Evolutionary conservation across 2,329 filamentous ascomycete species (phyloP), one percentile per base, ranked within the genome.

Genomic region (Lachnellula arida): DNA sequence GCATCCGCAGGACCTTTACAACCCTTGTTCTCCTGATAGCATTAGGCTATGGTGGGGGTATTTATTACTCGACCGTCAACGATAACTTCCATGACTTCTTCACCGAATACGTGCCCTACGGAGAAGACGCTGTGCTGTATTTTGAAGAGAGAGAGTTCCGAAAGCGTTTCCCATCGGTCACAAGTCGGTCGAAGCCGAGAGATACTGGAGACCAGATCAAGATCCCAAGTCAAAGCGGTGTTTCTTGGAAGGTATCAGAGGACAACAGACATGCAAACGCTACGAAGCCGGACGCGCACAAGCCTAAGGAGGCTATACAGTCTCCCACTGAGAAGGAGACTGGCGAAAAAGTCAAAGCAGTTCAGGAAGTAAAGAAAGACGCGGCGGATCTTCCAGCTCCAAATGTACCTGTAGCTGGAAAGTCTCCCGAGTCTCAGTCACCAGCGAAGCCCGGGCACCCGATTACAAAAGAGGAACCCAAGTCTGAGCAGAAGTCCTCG

Each of bases 51-150:
- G 89, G 82, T 54, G 91, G 91, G 62, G 91, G 93, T 64, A 86
- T 97, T 54, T 96, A 89, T 79, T 94, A 96, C 74, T 93, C 94
- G 54, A 85, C 96, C 62, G 81, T 94, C 73, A 96, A 88, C 70
- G 94, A 99, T 78, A 96, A 91, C 75, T 99, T 97, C 81, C 93
- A 99, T 75, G 94, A 99, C 74, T 94, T 97, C 78, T 99, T 99
- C 76, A 97, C 92, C 67, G 92, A 97, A 75, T 99, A 93, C 73
- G 76, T 99, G 17, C 94, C 94, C 22, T 96, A 89, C 65, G 94
- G 92, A 67, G 94, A 99, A 75, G 90, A 96, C 71, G 88, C 88
- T 17, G 93, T 99, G 46, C 84, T 96, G 25, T 97, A 96, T 76
- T 86, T 99, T 51, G 94, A 99, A 75, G 94, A 99, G 76, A 84